Evolutionary conservation across 306 rosid genomes (phyloP).

Genomic region (Sophora flavescens): DNA sequence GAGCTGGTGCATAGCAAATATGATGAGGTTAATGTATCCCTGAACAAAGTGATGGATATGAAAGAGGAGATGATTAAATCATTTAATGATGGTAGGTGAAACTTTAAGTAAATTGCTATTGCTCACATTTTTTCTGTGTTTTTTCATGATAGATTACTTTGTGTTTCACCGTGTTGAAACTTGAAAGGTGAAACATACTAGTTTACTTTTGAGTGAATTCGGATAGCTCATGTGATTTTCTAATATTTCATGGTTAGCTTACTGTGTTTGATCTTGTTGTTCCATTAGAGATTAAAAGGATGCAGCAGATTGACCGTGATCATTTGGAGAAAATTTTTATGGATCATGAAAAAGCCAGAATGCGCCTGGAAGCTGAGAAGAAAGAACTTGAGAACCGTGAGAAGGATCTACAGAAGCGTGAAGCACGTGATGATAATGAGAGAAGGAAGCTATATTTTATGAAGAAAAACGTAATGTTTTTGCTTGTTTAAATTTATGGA

Average conservation of each 20-base stretch:
- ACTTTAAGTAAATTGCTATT: constrained; percentile 18
- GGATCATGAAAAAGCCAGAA: constrained; percentile 57
- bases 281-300: constrained; percentile 56
- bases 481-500: constrained; percentile 15
- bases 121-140: not conserved
- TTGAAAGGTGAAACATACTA: not conserved
- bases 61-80: constrained; percentile 56
- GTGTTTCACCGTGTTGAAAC: constrained; percentile 5
- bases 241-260: constrained; percentile 35
- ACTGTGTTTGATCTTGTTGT: constrained; percentile 36
- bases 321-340: constrained; percentile 46
- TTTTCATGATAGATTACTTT: not conserved
- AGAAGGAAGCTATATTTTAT: constrained; percentile 55
- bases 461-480: constrained; percentile 64
- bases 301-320: constrained; percentile 51
- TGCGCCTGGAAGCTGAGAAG: constrained; percentile 56
- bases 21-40: constrained; percentile 47
- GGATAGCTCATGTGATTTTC: constrained; percentile 26
- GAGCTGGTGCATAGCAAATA: constrained; percentile 56
- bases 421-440: constrained; percentile 60
- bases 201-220: constrained; percentile 26
- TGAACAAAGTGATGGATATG: constrained; percentile 52
- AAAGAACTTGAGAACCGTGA: constrained; percentile 59
- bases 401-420: constrained; percentile 58
- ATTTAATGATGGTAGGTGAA: constrained; percentile 60